Conservation (phyloP, 1,139 yeast species). For the Debaryomyces robertsiae region DNA sequence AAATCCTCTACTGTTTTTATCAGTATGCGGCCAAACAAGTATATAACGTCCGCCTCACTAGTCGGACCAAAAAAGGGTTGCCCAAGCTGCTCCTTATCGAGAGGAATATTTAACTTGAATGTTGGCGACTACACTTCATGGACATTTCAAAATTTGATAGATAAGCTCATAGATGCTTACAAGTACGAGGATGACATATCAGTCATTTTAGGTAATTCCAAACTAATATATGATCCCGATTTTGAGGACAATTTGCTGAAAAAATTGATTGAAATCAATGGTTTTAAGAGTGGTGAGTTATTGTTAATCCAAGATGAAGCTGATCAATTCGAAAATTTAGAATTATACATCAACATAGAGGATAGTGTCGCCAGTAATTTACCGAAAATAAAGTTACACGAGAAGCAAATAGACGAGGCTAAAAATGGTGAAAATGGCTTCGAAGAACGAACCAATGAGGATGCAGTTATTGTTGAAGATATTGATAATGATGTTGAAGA, state of each 20-base stretch:
- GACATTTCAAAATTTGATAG: slow-evolving; percentile 47
- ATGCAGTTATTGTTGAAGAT: slow-evolving; percentile 13
- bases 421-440: slow-evolving; percentile 17
- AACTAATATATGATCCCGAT: slow-evolving; percentile 79
- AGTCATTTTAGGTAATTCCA: slow-evolving; percentile 58
- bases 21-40: slow-evolving; percentile 68
- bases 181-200: slow-evolving; percentile 69
- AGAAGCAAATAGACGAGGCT: slow-evolving; percentile 16
- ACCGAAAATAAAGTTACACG: slow-evolving; percentile 31
- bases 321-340: slow-evolving; percentile 68
- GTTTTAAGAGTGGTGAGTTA: slow-evolving; percentile 59
- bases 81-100: slow-evolving; percentile 68
- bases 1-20: slow-evolving; percentile 59
- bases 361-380: slow-evolving; percentile 16
- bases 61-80: slow-evolving; percentile 68
- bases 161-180: slow-evolving; percentile 47
- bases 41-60: slow-evolving; percentile 64
- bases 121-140: slow-evolving; percentile 16
- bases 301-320: slow-evolving; percentile 78
- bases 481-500: slow-evolving; percentile 15
- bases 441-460: slow-evolving; percentile 11
- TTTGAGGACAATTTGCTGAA: slow-evolving; percentile 74
- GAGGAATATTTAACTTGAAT: slow-evolving; percentile 39
- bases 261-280: slow-evolving; percentile 51
- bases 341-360: slow-evolving; percentile 53